Evolutionary conservation across 1,139 yeast genomes (phyloP), one percentile per base, ranked within the genome.

Genomic region (Nadsonia commutata): DNA sequence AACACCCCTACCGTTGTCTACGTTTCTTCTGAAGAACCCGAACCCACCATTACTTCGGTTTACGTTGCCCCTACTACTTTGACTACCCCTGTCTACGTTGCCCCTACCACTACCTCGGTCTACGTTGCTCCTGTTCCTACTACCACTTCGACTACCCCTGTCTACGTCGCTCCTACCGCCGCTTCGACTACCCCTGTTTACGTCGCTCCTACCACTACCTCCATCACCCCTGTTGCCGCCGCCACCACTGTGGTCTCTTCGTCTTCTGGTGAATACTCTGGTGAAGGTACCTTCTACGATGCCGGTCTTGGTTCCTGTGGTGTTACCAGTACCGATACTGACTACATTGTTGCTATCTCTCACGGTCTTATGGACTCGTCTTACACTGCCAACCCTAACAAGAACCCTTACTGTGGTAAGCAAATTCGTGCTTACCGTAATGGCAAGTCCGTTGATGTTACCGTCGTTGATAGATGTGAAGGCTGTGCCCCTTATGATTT

Each of bases 241-340:
- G 19, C 53, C 21, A 39, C 49, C n/a, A 16, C 49, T 37, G 21
- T 46, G 40, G 43, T 51, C 33, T 37, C 53, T 31, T 43, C 59
- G 41, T 49, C 70, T 63, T 44, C 53, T 27, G 56, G 59, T 27
- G 33, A 43, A 36, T 62, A 52, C 58, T 49, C 64, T 21, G 82
- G 83, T 47, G 66, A 75, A 46, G 82, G 79, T 50, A 77, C 83
- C 44, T 77, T 59, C 67, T 77, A 72, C 64, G 62, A 63, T 41
- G 62, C 75, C 22, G 80, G 77, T 19, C 60, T 76, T 47, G 83
- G 82, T 45, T 76, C 83, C 22, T 77, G 83, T 62, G 83, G 83
- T 40, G 48, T 52, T 45, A 60, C 65, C 48, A 69, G 59, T 62
- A 43, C 63, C 22, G 76, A 69, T 51, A 39, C 65, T 20, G 82